Conservation (phyloP, 2,329 filamentous ascomycete genomes). For the Xylaria sp. region DNA sequence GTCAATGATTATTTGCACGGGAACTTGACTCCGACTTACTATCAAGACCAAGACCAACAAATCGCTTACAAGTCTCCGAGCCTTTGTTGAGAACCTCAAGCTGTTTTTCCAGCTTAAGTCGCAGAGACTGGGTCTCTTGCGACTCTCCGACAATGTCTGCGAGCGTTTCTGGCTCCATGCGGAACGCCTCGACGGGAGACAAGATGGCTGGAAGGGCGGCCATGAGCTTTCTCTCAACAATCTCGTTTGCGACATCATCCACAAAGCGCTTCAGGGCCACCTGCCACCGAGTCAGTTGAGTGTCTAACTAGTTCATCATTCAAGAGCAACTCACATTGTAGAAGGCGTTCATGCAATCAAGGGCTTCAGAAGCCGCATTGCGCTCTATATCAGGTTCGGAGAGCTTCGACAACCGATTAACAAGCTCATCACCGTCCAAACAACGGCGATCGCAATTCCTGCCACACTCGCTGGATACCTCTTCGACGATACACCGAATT, state of each 20-base stretch:
- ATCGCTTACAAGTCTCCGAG: slow-evolving; percentile 35
- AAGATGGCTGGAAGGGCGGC: slow-evolving; percentile 35
- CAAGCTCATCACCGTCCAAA: slow-evolving; percentile 21
- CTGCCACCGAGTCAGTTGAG: slow-evolving; percentile 23
- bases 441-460: slow-evolving; percentile 1
- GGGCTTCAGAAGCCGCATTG: slow-evolving; percentile 30
- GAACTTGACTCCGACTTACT: slow-evolving; percentile 11
- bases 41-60: slow-evolving; percentile 21
- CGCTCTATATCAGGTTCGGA: slow-evolving; percentile 26
- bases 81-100: slow-evolving; percentile 36
- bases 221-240: slow-evolving; percentile 39
- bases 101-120: slow-evolving; percentile 36
- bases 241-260: slow-evolving; percentile 39
- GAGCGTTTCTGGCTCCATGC: slow-evolving; percentile 35
- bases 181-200: slow-evolving; percentile 35
- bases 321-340: slow-evolving; percentile 28
- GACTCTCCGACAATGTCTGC: slow-evolving; percentile 39
- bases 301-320: too few relatives aligned
- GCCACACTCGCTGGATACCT: slow-evolving; percentile 34
- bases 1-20: too few relatives aligned
- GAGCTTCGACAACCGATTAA: slow-evolving; percentile 13
- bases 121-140: slow-evolving; percentile 32
- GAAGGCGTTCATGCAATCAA: slow-evolving; percentile 35
- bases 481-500: too few relatives aligned
- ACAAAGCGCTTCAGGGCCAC: slow-evolving; percentile 41